Evolutionary conservation across 176 grass and related monocot genomes (phyloP).

Genomic region (Rhynchospora tenuis): DNA sequence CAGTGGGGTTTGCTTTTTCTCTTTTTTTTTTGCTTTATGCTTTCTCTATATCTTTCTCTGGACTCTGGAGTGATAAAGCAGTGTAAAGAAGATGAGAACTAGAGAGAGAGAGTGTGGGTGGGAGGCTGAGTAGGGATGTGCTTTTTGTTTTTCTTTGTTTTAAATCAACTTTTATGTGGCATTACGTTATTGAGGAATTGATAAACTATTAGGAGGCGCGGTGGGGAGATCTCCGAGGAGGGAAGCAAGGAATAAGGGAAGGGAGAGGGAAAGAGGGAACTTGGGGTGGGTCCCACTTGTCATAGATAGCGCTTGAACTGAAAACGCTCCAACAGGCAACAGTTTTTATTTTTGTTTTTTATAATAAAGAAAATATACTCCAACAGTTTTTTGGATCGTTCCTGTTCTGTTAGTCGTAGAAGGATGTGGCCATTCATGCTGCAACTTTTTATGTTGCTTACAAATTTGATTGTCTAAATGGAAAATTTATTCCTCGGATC

Average conservation of each 20-base stretch:
- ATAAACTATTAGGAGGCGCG: neutral
- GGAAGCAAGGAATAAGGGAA: constrained; percentile 37
- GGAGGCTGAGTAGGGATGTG: neutral
- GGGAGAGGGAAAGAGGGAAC: neutral
- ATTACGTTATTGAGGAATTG: constrained; percentile 10
- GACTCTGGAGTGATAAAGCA: neutral
- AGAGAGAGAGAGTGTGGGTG: neutral
- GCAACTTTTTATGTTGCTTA: too few species aligned
- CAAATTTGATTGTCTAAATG: too few species aligned
- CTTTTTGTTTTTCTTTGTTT: constrained; percentile 15
- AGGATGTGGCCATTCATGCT: too few species aligned
- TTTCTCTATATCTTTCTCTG: neutral
- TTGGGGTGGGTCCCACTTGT: neutral
- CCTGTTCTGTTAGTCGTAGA: too few species aligned
- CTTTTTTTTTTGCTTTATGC: neutral
- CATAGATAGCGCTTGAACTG: neutral
- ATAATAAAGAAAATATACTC: too few species aligned
- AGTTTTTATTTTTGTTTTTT: too few species aligned
- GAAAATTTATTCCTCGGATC: too few species aligned
- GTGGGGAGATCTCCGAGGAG: constrained; percentile 12
- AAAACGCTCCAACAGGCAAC: too few species aligned
- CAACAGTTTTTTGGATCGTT: too few species aligned
- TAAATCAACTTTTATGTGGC: neutral
- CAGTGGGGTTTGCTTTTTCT: constrained; percentile 28
- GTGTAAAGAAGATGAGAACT: neutral